These are phyloP conservation scores for Ochromonadaceae sp. DNA, from an alignment of 352 stramenopile species.

Conservation along the genomic window DNA sequence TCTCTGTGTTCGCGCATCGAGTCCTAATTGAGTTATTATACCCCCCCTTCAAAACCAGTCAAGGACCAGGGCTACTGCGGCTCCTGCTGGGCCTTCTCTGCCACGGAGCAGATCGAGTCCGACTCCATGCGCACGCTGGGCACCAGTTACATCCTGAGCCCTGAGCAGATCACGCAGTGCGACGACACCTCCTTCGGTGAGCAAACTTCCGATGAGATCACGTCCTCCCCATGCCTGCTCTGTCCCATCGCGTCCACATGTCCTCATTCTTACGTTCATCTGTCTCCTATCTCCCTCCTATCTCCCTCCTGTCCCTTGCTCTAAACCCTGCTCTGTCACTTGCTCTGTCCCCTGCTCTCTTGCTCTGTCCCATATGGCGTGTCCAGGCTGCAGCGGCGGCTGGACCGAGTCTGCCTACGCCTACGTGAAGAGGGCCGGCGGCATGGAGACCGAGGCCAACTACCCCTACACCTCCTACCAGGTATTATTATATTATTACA, in stretches of 20 bases:
- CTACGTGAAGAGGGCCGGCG: constrained; percentile 50
- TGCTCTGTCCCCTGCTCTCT: too few relatives aligned
- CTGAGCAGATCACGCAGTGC: constrained; percentile 25
- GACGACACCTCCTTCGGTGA: constrained; percentile 50
- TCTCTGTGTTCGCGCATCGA: too few relatives aligned
- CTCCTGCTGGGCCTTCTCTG: constrained; percentile 78
- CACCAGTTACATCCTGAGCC: not conserved
- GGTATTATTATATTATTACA: too few relatives aligned
- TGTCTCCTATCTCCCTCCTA: too few relatives aligned
- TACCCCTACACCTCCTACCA: constrained; percentile 47
- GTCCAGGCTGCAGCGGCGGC: constrained; percentile 59
- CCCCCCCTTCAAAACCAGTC: constrained; percentile 57
- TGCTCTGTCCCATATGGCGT: too few relatives aligned
- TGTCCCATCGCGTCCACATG: too few relatives aligned
- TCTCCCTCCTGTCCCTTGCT: too few relatives aligned
- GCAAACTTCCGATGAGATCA: too few relatives aligned
- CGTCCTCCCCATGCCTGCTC: too few relatives aligned
- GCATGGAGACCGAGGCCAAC: constrained; percentile 37
- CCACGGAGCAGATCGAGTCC: constrained; percentile 22
- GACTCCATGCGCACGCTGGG: not conserved
- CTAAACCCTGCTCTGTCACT: too few relatives aligned
- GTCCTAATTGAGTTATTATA: too few relatives aligned
- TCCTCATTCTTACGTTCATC: too few relatives aligned
- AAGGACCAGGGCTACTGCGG: constrained; percentile 80
- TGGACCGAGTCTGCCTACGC: constrained; percentile 50